These are phyloP conservation scores for Alternaria atra DNA, from an alignment of 2,329 filamentous ascomycete species.

Conservation along the genomic window DNA sequence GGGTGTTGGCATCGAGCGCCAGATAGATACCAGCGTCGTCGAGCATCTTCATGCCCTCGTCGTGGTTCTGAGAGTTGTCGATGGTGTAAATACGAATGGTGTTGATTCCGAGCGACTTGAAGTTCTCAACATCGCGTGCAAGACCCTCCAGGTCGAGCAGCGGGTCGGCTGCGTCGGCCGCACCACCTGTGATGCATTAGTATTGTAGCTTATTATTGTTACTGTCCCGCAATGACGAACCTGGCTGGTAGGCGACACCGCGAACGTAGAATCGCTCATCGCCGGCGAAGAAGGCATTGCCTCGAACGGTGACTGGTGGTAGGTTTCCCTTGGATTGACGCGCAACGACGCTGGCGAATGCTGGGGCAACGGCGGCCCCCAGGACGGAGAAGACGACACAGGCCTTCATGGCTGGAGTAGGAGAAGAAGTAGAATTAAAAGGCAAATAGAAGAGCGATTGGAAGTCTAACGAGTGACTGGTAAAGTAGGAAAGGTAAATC, in stretches of 20 bases:
- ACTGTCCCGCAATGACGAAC: constrained; percentile 54
- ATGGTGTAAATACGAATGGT: constrained; percentile 91
- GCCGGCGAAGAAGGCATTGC: constrained; percentile 72
- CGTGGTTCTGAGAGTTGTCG: constrained; percentile 84
- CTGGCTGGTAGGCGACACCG: constrained; percentile 72
- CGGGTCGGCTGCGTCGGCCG: constrained; percentile 67
- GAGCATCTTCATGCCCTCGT: constrained; percentile 83
- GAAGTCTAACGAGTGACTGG: constrained; percentile 50
- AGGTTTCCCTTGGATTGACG: constrained; percentile 53
- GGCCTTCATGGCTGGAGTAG: constrained; percentile 41
- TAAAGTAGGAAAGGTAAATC: constrained; percentile 37
- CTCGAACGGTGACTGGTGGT: constrained; percentile 65
- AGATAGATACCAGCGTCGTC: constrained; percentile 90
- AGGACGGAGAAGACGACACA: constrained; percentile 38
- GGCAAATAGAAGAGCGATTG: constrained; percentile 31
- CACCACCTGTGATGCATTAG: constrained; percentile 50
- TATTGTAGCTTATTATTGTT: constrained; percentile 38
- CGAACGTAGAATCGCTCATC: constrained; percentile 67
- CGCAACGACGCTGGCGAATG: constrained; percentile 33
- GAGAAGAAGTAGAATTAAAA: constrained; percentile 40
- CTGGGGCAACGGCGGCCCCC: constrained; percentile 38
- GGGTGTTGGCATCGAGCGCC: constrained; percentile 88
- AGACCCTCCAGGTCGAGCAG: constrained; percentile 75
- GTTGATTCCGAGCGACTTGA: constrained; percentile 88
- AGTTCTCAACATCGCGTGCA: constrained; percentile 79